Conservation (phyloP, 2,329 filamentous ascomycete genomes). For the Fusarium sp. region DNA sequence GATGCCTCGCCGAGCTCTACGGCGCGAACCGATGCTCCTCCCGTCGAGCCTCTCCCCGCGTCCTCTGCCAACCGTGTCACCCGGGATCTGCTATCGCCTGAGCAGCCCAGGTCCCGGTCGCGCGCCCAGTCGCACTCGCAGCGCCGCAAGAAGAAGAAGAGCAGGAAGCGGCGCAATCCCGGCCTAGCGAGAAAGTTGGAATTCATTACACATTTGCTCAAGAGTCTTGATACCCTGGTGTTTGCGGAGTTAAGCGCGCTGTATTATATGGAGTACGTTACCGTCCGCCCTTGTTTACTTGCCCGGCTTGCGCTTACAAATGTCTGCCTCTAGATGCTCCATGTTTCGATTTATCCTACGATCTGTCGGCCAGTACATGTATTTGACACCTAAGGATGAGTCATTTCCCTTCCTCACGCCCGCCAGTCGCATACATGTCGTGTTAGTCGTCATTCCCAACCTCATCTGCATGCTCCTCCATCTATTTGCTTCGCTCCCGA, state of each 20-base stretch:
- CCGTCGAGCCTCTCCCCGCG: slow-evolving; percentile 19
- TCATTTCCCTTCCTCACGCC: slow-evolving; percentile 66
- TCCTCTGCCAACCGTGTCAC: slow-evolving; percentile 34
- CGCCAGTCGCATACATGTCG: slow-evolving; percentile 67
- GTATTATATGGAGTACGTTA: slow-evolving; percentile 77
- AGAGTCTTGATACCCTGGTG: slow-evolving; percentile 71
- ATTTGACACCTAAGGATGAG: slow-evolving; percentile 72
- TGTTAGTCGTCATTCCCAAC: slow-evolving; percentile 70
- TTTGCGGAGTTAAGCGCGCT: slow-evolving; percentile 73
- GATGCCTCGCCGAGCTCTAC: slow-evolving; percentile 58
- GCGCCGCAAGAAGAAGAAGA: slow-evolving; percentile 52
- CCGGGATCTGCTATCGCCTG: slow-evolving; percentile 27
- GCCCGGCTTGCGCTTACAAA: slow-evolving; percentile 24
- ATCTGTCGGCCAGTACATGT: slow-evolving; percentile 69
- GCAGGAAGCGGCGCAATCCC: slow-evolving; percentile 52
- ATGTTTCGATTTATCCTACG: slow-evolving; percentile 72
- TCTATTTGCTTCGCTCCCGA: slow-evolving; percentile 64
- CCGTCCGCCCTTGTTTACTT: background rate
- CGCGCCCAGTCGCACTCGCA: slow-evolving; percentile 45
- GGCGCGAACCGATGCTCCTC: slow-evolving; percentile 47
- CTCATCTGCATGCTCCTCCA: slow-evolving; percentile 71
- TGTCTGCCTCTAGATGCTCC: slow-evolving; percentile 64
- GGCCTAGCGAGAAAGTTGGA: slow-evolving; percentile 68
- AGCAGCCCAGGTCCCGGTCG: slow-evolving; percentile 27
- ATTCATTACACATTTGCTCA: slow-evolving; percentile 70